Percentiles rank a stretch among this genome's conserved stretches.
Conservation (phyloP, 768 basidiomycete genomes). For the Lactifluus volemus region DNA sequence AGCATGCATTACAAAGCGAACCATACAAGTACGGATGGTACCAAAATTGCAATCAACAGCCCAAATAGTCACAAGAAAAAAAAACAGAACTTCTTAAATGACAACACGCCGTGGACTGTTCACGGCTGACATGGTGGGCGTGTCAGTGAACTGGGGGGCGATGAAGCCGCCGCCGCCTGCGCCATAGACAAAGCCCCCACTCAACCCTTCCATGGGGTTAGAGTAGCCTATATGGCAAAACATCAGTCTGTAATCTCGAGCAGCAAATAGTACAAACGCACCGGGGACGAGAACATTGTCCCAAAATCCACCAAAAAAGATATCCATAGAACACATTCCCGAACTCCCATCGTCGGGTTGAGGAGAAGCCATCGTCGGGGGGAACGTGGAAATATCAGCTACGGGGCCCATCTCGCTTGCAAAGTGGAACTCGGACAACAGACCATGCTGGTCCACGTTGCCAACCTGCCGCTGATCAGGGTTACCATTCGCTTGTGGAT, state of each 20-base stretch:
- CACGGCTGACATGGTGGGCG: constrained; percentile 51
- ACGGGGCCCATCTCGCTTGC: constrained; percentile 81
- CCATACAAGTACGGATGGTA: constrained; percentile 3
- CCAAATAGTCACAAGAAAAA: neutral
- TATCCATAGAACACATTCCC: constrained; percentile 69
- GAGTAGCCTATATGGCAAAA: constrained; percentile 48
- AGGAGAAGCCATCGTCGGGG: constrained; percentile 70
- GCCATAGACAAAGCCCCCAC: constrained; percentile 81
- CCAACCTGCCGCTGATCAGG: constrained; percentile 3
- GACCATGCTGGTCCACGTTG: constrained; percentile 6
- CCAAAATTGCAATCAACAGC: neutral
- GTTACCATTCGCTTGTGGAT: constrained; percentile 9
- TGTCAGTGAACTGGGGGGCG: constrained; percentile 57
- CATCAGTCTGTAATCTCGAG: constrained; percentile 6
- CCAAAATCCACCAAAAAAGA: constrained; percentile 76
- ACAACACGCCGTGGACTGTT: constrained; percentile 31
- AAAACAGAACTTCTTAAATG: neutral
- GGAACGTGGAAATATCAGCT: constrained; percentile 75
- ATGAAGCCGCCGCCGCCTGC: constrained; percentile 77
- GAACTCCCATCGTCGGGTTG: constrained; percentile 33
- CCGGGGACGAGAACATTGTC: constrained; percentile 83
- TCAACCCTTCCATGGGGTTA: constrained; percentile 72
- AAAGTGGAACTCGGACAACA: constrained; percentile 55
- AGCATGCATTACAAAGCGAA: constrained; percentile 8
- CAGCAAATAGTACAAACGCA: constrained; percentile 29